Evolutionary conservation across 805 yeast genomes (phyloP), one percentile per base, ranked within the genome.

Genomic region (Grigorovia jiainica): DNA sequence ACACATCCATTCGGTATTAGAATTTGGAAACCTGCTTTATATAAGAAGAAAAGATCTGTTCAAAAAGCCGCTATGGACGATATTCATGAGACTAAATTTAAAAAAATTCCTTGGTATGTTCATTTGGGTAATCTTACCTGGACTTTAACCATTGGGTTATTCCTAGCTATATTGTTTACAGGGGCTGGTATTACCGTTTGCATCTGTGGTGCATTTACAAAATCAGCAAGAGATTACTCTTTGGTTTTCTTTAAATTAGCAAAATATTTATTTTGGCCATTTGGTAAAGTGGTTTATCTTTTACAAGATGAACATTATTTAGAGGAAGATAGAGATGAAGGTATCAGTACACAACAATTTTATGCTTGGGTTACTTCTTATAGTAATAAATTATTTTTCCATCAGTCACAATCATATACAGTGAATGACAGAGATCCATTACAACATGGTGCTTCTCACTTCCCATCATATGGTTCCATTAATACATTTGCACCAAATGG

Each of bases 1-100:
- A 87, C 97, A 4, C 98, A 92, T 67, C 98, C 98, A 0, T 92
- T 92, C 55, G 98, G 98, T 72, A 90, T 92, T 36, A 82, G 95
- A 61, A 86, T 92, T 53, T 92, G 98, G 98, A 92, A 92, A 57
- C 98, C 98, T 1, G 96, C 97, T 2, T 68, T 92, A 43, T 92
- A 92, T 65, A 92, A 92, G 60, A 92, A 92, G 61, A 74, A 75
- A 45, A 78, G 98, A 54, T 85, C 96, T 4, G 97, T 92, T 25
- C 92, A 92, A 51, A 72, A 79, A 33, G 80, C 86, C 44, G 97
- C 97, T 2, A 95, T 86, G 45, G 83, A 83, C 47, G 98, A 92
- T 68, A 86, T 92, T 50, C 97, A 90, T 61, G 89, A 87, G 37
- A 75, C 79, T 15, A 71, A 69, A 41, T 69, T 68, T 47, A 66